Conservation (phyloP, 805 yeast genomes). For the Danielozyma ontarioensis region DNA sequence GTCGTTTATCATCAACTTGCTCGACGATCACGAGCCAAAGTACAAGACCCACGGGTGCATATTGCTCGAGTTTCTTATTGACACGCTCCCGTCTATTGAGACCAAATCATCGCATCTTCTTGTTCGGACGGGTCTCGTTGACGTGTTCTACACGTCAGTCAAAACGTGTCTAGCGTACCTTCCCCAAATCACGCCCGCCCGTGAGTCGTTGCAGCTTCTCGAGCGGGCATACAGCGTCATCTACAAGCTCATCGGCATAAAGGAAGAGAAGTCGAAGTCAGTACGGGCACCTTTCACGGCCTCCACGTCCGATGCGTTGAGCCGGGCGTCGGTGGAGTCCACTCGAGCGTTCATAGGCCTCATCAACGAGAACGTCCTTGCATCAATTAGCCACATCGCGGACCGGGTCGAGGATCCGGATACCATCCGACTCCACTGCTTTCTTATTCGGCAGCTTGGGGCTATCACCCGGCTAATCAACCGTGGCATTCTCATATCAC, state of each 20-base stretch:
- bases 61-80: conserved; percentile 12
- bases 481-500: conserved; percentile 16
- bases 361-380: conserved; percentile 16
- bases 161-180: conserved; percentile 21
- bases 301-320: too few species aligned
- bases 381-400: conserved; percentile 19
- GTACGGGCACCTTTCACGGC: too few species aligned
- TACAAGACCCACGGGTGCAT: conserved; percentile 22
- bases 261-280: conserved; percentile 1
- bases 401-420: conserved; percentile 8
- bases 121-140: conserved; percentile 20
- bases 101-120: conserved; percentile 6
- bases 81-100: not conserved
- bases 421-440: too few species aligned
- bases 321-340: too few species aligned
- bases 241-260: conserved; percentile 6
- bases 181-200: conserved; percentile 22
- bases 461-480: too few species aligned
- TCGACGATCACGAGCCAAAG: conserved; percentile 27
- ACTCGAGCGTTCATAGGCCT: conserved; percentile 16
- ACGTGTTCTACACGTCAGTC: conserved; percentile 20
- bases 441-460: too few species aligned
- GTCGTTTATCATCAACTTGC: conserved; percentile 28
- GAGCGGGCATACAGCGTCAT: conserved; percentile 18
- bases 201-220: conserved; percentile 15